phyloP scores from a whole-genome alignment of 2,329 filamentous ascomycete species.

The Phialemoniopsis sp. region DNA sequence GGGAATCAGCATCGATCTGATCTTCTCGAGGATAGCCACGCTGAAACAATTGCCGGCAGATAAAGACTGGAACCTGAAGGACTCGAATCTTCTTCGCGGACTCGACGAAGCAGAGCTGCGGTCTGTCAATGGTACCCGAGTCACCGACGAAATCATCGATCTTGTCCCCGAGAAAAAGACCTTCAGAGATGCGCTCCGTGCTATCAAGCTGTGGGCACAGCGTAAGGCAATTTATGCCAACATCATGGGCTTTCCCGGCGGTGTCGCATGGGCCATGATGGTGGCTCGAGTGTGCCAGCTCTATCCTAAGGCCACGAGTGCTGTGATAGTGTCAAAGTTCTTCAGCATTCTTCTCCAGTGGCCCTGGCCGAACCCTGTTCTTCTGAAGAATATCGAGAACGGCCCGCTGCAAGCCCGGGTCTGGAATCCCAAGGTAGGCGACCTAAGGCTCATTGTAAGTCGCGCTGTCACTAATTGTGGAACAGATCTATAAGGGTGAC shows the following conservation, averaged over 20 bases:
- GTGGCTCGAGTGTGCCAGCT: constrained; percentile 94
- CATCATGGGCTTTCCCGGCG: constrained; percentile 93
- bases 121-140: constrained; percentile 88
- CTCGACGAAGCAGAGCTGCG: constrained; percentile 83
- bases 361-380: constrained; percentile 91
- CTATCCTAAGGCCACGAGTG: constrained; percentile 87
- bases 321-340: constrained; percentile 88
- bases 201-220: constrained; percentile 96
- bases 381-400: constrained; percentile 83
- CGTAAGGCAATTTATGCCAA: constrained; percentile 91
- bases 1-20: constrained; percentile 91
- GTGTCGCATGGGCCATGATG: constrained; percentile 97
- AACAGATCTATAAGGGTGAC: constrained; percentile 72
- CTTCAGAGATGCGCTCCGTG: constrained; percentile 83
- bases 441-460: constrained; percentile 5
- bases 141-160: constrained; percentile 86
- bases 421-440: constrained; percentile 83
- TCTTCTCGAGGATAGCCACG: constrained; percentile 72
- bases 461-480: constrained; percentile 2
- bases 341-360: constrained; percentile 88
- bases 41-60: constrained; percentile 65
- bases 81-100: constrained; percentile 80
- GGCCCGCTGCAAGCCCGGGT: constrained; percentile 77
- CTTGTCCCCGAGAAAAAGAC: constrained; percentile 86
- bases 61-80: constrained; percentile 69